Conservation (phyloP, 306 rosid species). For the Pterocarpus macrocarpus region DNA sequence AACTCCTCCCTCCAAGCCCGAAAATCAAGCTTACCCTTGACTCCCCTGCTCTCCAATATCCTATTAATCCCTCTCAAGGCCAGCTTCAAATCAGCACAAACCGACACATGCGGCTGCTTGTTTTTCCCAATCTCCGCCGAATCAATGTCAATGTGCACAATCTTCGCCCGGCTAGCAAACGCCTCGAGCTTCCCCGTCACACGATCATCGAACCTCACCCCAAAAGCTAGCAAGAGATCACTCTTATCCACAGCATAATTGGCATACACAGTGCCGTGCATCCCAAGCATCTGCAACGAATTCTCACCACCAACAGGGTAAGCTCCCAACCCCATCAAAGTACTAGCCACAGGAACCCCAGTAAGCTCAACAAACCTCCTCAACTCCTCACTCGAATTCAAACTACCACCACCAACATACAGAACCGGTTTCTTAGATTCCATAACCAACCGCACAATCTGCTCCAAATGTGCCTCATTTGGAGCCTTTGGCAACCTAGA, state of each 20-base stretch:
- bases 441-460: conserved; percentile 69
- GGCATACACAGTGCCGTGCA: conserved; percentile 93
- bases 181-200: conserved; percentile 93
- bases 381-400: conserved; percentile 76
- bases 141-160: conserved; percentile 90
- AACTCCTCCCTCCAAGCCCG: conserved; percentile 79
- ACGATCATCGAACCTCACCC: conserved; percentile 92
- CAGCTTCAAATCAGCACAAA: conserved; percentile 79
- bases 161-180: conserved; percentile 89
- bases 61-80: conserved; percentile 72
- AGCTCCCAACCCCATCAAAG: conserved; percentile 89
- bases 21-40: conserved; percentile 59
- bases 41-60: conserved; percentile 55
- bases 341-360: conserved; percentile 86
- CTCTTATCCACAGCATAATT: conserved; percentile 85
- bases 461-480: conserved; percentile 52
- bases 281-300: conserved; percentile 89
- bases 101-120: conserved; percentile 87
- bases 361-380: conserved; percentile 72
- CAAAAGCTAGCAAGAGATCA: conserved; percentile 86
- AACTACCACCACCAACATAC: conserved; percentile 90
- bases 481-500: conserved; percentile 74
- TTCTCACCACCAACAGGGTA: conserved; percentile 59
- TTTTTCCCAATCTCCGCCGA: conserved; percentile 94
- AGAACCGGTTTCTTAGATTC: conserved; percentile 83